These are phyloP conservation scores for Lunasporangiospora selenospora DNA, from an alignment of 192 early-diverging fungal genomes.

Conservation along the genomic window DNA sequence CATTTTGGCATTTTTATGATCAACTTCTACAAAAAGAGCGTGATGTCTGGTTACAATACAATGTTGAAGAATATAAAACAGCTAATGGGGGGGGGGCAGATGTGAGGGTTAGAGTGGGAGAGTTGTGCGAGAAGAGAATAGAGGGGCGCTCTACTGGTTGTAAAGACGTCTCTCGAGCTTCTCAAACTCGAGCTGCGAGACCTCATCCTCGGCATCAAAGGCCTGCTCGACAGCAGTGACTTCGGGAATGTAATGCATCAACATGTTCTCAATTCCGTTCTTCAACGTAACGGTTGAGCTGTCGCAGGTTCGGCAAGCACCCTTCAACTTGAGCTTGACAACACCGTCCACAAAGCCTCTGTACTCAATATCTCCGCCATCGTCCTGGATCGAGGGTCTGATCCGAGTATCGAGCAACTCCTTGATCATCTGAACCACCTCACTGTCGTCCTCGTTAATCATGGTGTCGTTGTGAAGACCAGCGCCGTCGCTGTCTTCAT, in stretches of 20 bases:
- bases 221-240: slow-evolving; percentile 89
- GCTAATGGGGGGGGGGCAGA: neutral
- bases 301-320: slow-evolving; percentile 95
- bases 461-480: slow-evolving; percentile 58
- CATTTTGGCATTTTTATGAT: too few relatives aligned
- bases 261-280: slow-evolving; percentile 99
- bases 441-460: slow-evolving; percentile 83
- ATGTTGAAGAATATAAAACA: neutral
- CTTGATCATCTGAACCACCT: slow-evolving; percentile 98
- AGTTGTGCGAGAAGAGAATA: neutral
- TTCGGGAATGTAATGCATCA: slow-evolving; percentile 98
- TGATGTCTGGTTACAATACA: too few relatives aligned
- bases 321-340: slow-evolving; percentile 91
- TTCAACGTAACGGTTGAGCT: slow-evolving; percentile 91
- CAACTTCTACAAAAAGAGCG: too few relatives aligned
- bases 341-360: slow-evolving; percentile 87
- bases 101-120: neutral
- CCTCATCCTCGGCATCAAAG: slow-evolving; percentile 81
- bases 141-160: slow-evolving; percentile 27
- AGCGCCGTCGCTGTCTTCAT: slow-evolving; percentile 55
- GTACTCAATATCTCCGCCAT: slow-evolving; percentile 99
- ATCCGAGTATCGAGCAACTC: slow-evolving; percentile 96
- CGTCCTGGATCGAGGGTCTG: slow-evolving; percentile 96
- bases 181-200: slow-evolving; percentile 85
- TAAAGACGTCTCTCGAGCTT: slow-evolving; percentile 76